Percentiles rank a stretch among this genome's conserved stretches.
Evolutionary conservation across 805 yeast genomes (phyloP).

Genomic region (Ogataea minuta): DNA sequence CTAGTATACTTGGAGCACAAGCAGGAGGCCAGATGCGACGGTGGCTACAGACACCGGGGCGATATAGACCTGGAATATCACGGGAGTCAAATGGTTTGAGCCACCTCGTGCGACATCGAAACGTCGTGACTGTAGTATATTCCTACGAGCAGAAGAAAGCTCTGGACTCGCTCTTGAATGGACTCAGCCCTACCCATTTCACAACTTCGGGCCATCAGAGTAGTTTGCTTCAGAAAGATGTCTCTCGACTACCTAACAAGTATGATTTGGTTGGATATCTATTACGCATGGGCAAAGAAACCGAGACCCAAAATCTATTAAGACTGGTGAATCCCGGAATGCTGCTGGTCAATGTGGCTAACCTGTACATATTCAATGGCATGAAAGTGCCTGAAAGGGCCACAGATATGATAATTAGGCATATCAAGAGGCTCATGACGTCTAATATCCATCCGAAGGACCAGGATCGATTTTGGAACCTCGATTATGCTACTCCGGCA

Average conservation of each 20-base stretch:
- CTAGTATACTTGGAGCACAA: too few species aligned
- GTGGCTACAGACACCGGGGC: too few species aligned
- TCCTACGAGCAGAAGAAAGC: conserved; percentile 3
- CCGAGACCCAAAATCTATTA: conserved; percentile 8
- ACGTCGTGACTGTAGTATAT: conserved; percentile 3
- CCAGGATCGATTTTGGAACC: not conserved
- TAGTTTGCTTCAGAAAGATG: not conserved
- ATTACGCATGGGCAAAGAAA: conserved; percentile 4
- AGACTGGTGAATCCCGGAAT: conserved; percentile 2
- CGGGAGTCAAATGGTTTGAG: not conserved
- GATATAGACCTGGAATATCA: too few species aligned
- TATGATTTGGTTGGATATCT: conserved; percentile 15
- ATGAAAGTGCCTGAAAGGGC: not conserved
- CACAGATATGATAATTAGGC: not conserved
- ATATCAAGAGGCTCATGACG: not conserved
- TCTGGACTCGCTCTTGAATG: conserved; percentile 1
- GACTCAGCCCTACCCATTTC: not conserved
- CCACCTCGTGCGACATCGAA: not conserved
- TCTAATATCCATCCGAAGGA: conserved; percentile 1
- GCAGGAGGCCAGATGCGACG: too few species aligned
- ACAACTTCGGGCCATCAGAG: not conserved
- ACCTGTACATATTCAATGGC: conserved; percentile 6
- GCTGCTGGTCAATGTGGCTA: conserved; percentile 10
- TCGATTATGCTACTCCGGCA: conserved; percentile 5
- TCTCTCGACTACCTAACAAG: conserved; percentile 14